These are phyloP conservation scores for Escovopsis sp. DNA, from an alignment of 2,329 filamentous ascomycete species.

Conservation along the genomic window DNA sequence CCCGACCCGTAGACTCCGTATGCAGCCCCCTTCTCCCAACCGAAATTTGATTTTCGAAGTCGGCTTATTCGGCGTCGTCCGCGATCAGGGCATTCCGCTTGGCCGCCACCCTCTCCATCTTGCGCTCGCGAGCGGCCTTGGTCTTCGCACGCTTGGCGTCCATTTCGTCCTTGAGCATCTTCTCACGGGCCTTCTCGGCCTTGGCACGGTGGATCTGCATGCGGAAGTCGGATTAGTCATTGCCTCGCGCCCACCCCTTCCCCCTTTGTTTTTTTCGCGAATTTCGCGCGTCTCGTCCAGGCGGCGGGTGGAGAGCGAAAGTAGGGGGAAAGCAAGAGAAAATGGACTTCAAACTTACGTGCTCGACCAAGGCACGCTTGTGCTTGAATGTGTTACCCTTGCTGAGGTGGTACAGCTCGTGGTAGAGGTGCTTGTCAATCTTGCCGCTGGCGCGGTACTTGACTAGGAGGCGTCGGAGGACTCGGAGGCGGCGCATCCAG, in stretches of 20 bases:
- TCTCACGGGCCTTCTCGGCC: constrained; percentile 97
- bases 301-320: too few relatives aligned
- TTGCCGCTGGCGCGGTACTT: constrained; percentile 99
- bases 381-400: constrained; percentile 99
- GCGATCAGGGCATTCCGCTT: constrained; percentile 81
- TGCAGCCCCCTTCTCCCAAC: constrained; percentile 40
- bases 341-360: constrained; percentile 55
- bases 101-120: constrained; percentile 76
- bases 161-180: constrained; percentile 97
- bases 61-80: constrained; percentile 48
- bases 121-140: constrained; percentile 99
- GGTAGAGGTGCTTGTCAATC: constrained; percentile 99
- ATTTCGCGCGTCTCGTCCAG: too few relatives aligned
- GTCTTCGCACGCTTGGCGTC: constrained; percentile 99
- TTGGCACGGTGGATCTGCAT: constrained; percentile 97
- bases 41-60: constrained; percentile 27
- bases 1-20: constrained; percentile 46
- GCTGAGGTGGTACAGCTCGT: constrained; percentile 99
- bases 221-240: neutral
- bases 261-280: neutral
- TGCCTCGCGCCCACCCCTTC: neutral
- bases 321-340: neutral
- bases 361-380: constrained; percentile 99
- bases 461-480: constrained; percentile 96
- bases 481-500: constrained; percentile 99